phyloP scores from a whole-genome alignment of 2,329 filamentous ascomycete genomes.

The Blastomyces percursus region DNA sequence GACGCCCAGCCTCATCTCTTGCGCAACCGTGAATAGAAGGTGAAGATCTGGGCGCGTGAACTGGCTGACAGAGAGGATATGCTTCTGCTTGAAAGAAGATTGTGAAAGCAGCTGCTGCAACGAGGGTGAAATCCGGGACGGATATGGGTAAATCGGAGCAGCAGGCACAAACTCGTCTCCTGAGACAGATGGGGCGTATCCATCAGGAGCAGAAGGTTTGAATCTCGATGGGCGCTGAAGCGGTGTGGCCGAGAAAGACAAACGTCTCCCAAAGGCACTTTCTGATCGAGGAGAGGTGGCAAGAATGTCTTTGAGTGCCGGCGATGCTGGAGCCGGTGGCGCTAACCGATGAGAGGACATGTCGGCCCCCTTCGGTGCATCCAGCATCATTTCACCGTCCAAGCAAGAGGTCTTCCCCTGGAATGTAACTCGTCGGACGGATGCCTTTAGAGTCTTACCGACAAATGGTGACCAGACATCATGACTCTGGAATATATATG shows the following conservation, averaged over 20 bases:
- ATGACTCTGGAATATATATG: conserved; percentile 47
- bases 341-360: conserved; percentile 56
- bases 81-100: conserved; percentile 78
- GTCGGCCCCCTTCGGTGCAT: conserved; percentile 54
- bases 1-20: conserved; percentile 94
- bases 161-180: conserved; percentile 25
- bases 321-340: conserved; percentile 20
- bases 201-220: conserved; percentile 16
- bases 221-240: conserved; percentile 23
- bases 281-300: conserved; percentile 32
- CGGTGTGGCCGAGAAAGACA: conserved; percentile 30
- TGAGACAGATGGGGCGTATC: conserved; percentile 11
- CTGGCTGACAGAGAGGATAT: conserved; percentile 85
- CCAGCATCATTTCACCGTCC: conserved; percentile 52
- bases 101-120: conserved; percentile 63
- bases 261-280: conserved; percentile 28
- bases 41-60: conserved; percentile 83
- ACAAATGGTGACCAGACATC: conserved; percentile 59
- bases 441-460: conserved; percentile 56
- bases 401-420: conserved; percentile 63
- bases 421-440: conserved; percentile 66
- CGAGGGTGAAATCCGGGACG: conserved; percentile 46
- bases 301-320: conserved; percentile 38
- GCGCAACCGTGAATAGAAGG: conserved; percentile 86
- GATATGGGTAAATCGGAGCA: conserved; percentile 32